These are phyloP conservation scores for Vicia villosa DNA, from an alignment of 306 rosid species.

Conservation along the genomic window DNA sequence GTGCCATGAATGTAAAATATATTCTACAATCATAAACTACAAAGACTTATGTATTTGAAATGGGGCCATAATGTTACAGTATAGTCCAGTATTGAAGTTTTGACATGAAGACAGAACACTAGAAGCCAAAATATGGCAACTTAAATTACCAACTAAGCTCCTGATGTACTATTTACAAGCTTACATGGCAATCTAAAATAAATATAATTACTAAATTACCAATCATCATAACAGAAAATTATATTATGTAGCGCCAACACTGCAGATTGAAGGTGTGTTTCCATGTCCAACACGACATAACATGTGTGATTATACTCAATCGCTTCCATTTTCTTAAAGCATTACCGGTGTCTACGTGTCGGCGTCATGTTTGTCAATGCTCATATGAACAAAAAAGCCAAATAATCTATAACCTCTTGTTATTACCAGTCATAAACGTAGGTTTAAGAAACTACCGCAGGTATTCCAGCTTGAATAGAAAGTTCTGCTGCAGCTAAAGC, in stretches of 20 bases:
- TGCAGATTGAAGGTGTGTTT: background rate
- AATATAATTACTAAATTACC: constrained; percentile 5
- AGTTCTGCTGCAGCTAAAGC: constrained; percentile 99
- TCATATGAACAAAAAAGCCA: background rate
- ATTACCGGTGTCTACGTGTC: background rate
- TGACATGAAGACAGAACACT: background rate
- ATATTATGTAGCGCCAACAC: background rate
- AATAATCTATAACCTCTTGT: constrained; percentile 10
- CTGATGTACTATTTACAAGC: constrained; percentile 16
- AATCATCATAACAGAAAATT: constrained; percentile 6
- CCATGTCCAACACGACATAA: background rate
- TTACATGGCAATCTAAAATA: background rate
- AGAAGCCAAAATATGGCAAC: constrained; percentile 4
- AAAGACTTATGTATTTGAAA: constrained; percentile 1
- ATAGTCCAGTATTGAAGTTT: background rate
- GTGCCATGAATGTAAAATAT: constrained; percentile 5
- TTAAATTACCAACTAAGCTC: background rate
- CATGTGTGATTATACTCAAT: background rate
- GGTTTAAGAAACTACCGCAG: constrained; percentile 59
- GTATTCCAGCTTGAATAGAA: constrained; percentile 94
- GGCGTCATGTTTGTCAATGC: background rate
- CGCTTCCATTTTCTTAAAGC: background rate
- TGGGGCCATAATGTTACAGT: constrained; percentile 9
- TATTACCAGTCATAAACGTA: background rate
- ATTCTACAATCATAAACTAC: constrained; percentile 5